Percentiles rank a stretch among this genome's conserved stretches.
These are phyloP conservation scores for Grosmannia huntii DNA, from an alignment of 2,329 filamentous ascomycete genomes.

Conservation along the genomic window DNA sequence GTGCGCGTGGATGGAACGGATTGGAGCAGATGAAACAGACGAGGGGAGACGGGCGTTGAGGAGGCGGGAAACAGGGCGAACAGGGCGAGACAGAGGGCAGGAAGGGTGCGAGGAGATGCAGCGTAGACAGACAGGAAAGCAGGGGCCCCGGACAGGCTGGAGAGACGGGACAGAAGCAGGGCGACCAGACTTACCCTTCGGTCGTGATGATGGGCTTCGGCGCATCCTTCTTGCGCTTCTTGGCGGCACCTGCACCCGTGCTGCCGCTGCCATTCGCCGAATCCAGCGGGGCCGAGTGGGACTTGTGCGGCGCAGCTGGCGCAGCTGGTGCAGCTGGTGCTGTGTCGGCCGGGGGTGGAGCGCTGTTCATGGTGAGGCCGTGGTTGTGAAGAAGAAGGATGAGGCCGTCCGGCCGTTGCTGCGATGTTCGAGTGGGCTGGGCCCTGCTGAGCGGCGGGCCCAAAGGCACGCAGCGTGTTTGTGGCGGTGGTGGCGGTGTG, in stretches of 20 bases:
- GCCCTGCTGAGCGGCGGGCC: not conserved
- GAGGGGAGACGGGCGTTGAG: not conserved
- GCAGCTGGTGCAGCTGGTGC: slow-evolving; percentile 1
- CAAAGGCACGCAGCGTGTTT: not conserved
- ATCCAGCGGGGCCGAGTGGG: slow-evolving; percentile 3
- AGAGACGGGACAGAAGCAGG: not conserved
- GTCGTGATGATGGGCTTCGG: slow-evolving; percentile 67
- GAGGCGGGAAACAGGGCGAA: not conserved
- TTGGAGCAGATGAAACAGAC: not conserved
- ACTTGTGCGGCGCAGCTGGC: slow-evolving; percentile 1
- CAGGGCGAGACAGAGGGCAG: not conserved
- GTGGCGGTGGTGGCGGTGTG: slow-evolving; percentile 2
- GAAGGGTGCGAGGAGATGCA: not conserved
- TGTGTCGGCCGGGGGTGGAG: slow-evolving; percentile 4
- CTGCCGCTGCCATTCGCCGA: slow-evolving; percentile 3
- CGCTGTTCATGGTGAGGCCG: slow-evolving; percentile 11
- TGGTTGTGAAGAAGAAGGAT: not conserved
- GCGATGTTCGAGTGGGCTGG: not conserved
- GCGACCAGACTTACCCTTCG: slow-evolving; percentile 16
- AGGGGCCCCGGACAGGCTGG: not conserved
- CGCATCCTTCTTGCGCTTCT: slow-evolving; percentile 65
- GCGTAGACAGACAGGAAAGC: not conserved
- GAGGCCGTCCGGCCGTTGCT: slow-evolving; percentile 1
- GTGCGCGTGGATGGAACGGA: not conserved
- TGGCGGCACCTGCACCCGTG: slow-evolving; percentile 17